These are phyloP conservation scores for Silene conica DNA, from an alignment of 148 eudicot species.

Conservation along the genomic window DNA sequence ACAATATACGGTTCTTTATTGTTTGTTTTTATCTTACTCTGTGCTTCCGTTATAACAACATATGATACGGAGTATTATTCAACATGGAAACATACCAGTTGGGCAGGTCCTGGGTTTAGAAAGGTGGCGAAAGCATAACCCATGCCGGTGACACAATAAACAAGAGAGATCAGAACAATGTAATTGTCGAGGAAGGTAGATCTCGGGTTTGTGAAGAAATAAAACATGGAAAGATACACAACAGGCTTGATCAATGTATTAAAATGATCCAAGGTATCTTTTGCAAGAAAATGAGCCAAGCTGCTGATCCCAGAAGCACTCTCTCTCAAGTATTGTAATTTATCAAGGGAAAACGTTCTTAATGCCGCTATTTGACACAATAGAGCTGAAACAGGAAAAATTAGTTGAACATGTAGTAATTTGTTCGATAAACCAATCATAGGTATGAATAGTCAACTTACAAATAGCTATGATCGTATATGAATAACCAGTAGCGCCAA, in stretches of 20 bases:
- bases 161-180: conserved; percentile 64
- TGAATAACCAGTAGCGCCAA: conserved; percentile 43
- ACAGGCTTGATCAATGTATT: conserved; percentile 72
- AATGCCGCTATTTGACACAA: conserved; percentile 87
- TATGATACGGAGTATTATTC: too few species aligned
- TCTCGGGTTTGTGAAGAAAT: conserved; percentile 86
- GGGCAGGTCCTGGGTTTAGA: conserved; percentile 85
- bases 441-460: conserved; percentile 26
- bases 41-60: too few species aligned
- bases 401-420: neutral
- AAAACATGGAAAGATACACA: conserved; percentile 86
- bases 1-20: too few species aligned
- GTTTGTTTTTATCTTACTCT: too few species aligned
- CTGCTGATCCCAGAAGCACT: conserved; percentile 94
- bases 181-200: conserved; percentile 78
- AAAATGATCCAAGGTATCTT: conserved; percentile 82
- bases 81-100: conserved; percentile 49
- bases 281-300: conserved; percentile 83
- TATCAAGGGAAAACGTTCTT: conserved; percentile 80
- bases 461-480: conserved; percentile 53
- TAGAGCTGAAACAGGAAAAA: conserved; percentile 59
- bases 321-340: conserved; percentile 87
- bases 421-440: neutral
- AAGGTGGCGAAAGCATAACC: conserved; percentile 81
- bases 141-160: conserved; percentile 93